Percentiles rank a stretch among this genome's conserved stretches.
Evolutionary conservation across 495 filamentous ascomycete species (phyloP).

Genomic region (Pseudevernia furfuracea): DNA sequence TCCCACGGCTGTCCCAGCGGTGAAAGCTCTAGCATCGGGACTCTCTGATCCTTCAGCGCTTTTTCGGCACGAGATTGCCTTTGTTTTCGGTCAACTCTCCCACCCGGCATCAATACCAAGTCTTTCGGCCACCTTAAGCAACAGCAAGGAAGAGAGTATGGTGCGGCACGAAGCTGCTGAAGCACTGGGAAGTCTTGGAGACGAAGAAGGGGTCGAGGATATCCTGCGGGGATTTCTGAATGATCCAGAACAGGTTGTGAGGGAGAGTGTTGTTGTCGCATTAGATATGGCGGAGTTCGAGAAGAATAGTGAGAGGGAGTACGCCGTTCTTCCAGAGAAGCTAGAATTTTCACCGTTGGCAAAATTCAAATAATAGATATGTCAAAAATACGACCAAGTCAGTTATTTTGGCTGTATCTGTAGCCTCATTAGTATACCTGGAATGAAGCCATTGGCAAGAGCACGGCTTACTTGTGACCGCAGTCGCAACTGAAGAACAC

Average conservation of each 20-base stretch:
- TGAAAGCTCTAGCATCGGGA: conserved; percentile 78
- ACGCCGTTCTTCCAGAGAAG: conserved; percentile 73
- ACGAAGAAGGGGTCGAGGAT: conserved; percentile 86
- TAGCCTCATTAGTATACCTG: background rate
- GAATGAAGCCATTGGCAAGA: background rate
- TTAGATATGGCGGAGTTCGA: conserved; percentile 98
- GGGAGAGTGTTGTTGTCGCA: conserved; percentile 90
- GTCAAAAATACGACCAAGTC: conserved; percentile 16
- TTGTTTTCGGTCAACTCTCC: conserved; percentile 93
- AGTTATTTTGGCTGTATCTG: conserved; percentile 59
- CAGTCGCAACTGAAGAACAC: conserved; percentile 84
- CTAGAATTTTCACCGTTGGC: conserved; percentile 20
- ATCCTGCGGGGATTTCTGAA: conserved; percentile 75
- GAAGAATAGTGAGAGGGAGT: conserved; percentile 79
- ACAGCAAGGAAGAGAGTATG: conserved; percentile 82
- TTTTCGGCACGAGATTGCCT: conserved; percentile 97
- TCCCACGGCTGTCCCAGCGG: conserved; percentile 73
- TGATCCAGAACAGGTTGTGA: conserved; percentile 85
- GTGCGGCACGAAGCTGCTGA: conserved; percentile 97
- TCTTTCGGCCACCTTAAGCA: conserved; percentile 66
- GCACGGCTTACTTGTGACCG: conserved; percentile 63
- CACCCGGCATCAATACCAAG: conserved; percentile 94
- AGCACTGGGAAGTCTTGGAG: conserved; percentile 90
- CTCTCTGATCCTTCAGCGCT: conserved; percentile 80
- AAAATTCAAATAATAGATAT: conserved; percentile 13